These are phyloP conservation scores for Alloteropsis angusta DNA, from an alignment of 202 grass and related monocot species.

Conservation along the genomic window DNA sequence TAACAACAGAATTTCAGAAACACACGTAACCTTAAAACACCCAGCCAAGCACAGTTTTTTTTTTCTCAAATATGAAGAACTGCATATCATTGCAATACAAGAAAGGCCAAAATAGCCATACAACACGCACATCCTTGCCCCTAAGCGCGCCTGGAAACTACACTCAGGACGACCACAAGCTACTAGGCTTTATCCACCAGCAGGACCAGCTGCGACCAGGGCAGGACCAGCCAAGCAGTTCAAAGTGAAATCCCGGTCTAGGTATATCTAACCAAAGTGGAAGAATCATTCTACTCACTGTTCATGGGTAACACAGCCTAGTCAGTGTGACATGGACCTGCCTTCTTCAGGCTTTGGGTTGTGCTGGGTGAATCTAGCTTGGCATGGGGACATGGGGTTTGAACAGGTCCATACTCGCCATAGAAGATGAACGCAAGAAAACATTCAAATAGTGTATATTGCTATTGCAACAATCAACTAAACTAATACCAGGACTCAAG, in stretches of 20 bases:
- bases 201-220: too few species aligned
- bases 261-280: neutral
- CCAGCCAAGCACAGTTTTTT: neutral
- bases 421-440: neutral
- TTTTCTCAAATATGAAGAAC: too few species aligned
- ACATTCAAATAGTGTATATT: neutral
- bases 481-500: neutral
- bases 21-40: neutral
- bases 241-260: neutral
- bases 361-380: too few species aligned
- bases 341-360: neutral
- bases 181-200: too few species aligned
- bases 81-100: too few species aligned
- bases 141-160: too few species aligned
- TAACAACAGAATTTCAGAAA: neutral
- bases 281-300: neutral
- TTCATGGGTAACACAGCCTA: neutral
- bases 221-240: too few species aligned
- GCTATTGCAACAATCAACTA: neutral
- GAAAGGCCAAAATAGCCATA: too few species aligned
- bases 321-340: neutral
- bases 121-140: too few species aligned
- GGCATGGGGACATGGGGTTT: neutral
- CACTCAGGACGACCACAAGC: too few species aligned
- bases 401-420: neutral